Evolutionary conservation across 305 asterid species (phyloP).

Genomic region (Andrographis paniculata): DNA sequence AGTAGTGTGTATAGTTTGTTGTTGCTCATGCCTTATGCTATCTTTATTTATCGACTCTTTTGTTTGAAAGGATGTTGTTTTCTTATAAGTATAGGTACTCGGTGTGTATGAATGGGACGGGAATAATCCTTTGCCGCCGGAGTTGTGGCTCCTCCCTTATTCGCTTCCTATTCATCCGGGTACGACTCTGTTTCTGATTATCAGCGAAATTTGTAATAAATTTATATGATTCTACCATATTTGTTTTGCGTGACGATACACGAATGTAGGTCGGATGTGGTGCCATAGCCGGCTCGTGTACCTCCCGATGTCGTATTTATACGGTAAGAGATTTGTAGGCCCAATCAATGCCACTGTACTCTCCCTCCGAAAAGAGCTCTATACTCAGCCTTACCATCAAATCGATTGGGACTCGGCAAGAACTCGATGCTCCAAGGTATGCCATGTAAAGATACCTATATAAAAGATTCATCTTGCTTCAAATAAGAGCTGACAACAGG

Average conservation of each 20-base stretch:
- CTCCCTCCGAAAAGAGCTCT: constrained; percentile 42
- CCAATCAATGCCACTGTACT: constrained; percentile 25
- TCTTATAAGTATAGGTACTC: constrained; percentile 16
- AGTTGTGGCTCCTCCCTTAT: constrained; percentile 51
- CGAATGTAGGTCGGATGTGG: constrained; percentile 63
- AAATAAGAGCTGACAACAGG: too few relatives aligned
- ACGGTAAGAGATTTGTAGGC: constrained; percentile 39
- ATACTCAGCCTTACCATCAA: constrained; percentile 29
- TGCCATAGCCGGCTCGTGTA: constrained; percentile 54
- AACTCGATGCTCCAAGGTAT: constrained; percentile 44
- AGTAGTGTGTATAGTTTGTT: too few relatives aligned
- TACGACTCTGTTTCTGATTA: too few relatives aligned
- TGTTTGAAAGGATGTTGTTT: background rate
- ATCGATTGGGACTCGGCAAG: constrained; percentile 44
- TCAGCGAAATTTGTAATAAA: too few relatives aligned
- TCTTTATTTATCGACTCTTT: too few relatives aligned
- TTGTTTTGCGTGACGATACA: too few relatives aligned
- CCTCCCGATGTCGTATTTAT: constrained; percentile 51
- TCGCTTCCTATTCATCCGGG: constrained; percentile 50
- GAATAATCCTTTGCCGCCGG: constrained; percentile 51
- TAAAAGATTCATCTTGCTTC: too few relatives aligned
- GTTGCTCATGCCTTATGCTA: too few relatives aligned
- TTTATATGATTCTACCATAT: too few relatives aligned
- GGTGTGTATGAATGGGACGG: constrained; percentile 33
- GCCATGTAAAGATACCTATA: too few relatives aligned